phyloP scores from a whole-genome alignment of 768 basidiomycete genomes.

The Termitomyces sp. region DNA sequence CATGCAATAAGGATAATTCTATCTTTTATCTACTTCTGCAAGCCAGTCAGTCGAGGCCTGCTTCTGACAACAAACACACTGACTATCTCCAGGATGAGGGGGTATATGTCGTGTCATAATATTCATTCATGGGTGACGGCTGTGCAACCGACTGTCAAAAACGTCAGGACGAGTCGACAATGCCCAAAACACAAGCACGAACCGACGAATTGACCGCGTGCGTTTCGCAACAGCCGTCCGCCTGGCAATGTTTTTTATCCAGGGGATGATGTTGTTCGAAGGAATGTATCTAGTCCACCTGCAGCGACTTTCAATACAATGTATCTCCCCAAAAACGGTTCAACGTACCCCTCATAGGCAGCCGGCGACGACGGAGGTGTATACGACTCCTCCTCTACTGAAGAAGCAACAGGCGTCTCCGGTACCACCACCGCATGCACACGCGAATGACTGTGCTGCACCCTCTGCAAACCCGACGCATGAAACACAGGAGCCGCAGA shows the following conservation, averaged over 20 bases:
- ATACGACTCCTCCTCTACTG: no score
- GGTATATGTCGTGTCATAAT: not conserved
- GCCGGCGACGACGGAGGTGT: not conserved
- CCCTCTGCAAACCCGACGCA: conserved; percentile 2
- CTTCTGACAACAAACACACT: no score
- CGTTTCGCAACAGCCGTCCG: conserved; percentile 12
- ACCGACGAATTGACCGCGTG: conserved; percentile 15
- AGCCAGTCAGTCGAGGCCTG: no score
- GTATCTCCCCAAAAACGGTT: not conserved
- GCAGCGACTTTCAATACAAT: no score
- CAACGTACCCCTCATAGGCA: not conserved
- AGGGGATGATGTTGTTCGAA: conserved; percentile 6
- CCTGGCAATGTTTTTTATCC: conserved; percentile 12
- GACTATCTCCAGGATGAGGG: no score
- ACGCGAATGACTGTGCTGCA: not conserved
- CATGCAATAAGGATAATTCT: conserved; percentile 11
- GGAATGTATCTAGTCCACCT: conserved; percentile 6
- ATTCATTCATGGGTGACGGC: conserved; percentile 5
- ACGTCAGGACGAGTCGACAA: not conserved
- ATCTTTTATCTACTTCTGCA: no score
- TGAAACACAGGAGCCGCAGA: conserved; percentile 12
- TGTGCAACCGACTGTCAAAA: conserved; percentile 3
- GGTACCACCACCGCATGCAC: not conserved
- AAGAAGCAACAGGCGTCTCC: no score
- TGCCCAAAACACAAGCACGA: not conserved